These are phyloP conservation scores for Cordyceps tenuipes DNA, from an alignment of 2,329 filamentous ascomycete genomes.

Conservation along the genomic window DNA sequence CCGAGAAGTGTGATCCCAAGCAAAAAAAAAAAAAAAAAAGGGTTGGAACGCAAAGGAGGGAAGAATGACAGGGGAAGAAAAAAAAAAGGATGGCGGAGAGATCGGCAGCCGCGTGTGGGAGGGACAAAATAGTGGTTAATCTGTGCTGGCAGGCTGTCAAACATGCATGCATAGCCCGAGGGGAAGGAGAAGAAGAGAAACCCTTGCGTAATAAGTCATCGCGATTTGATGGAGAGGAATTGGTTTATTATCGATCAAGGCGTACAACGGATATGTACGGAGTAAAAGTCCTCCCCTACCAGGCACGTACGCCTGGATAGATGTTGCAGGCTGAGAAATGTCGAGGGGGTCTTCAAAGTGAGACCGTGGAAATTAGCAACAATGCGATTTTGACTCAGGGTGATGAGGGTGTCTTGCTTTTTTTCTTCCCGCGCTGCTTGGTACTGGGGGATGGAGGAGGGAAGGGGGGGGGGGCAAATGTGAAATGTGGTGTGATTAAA, in stretches of 20 bases:
- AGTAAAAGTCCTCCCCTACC: not conserved
- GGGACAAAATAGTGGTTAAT: not conserved
- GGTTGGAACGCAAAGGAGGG: too few relatives aligned
- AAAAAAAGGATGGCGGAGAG: not conserved
- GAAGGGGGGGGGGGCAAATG: not conserved
- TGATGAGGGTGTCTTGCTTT: slow-evolving; percentile 8
- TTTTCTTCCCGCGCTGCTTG: not conserved
- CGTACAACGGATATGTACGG: not conserved
- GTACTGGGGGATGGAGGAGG: not conserved
- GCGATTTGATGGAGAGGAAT: too few relatives aligned
- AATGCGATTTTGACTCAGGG: slow-evolving; percentile 8
- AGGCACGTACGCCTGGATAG: not conserved
- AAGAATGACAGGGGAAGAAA: not conserved
- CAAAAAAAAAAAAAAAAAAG: too few relatives aligned
- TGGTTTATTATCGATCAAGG: too few relatives aligned
- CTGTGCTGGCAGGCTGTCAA: not conserved
- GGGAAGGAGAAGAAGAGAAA: too few relatives aligned
- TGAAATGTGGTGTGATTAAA: not conserved
- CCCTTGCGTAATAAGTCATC: too few relatives aligned
- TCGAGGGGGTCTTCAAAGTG: not conserved
- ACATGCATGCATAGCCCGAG: too few relatives aligned
- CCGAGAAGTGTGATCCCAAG: too few relatives aligned
- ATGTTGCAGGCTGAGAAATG: not conserved
- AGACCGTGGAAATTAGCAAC: slow-evolving; percentile 11
- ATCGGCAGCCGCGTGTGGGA: not conserved